Base-by-base conservation (phyloP, 305 asterid species). In the Lippia alba region DNA sequence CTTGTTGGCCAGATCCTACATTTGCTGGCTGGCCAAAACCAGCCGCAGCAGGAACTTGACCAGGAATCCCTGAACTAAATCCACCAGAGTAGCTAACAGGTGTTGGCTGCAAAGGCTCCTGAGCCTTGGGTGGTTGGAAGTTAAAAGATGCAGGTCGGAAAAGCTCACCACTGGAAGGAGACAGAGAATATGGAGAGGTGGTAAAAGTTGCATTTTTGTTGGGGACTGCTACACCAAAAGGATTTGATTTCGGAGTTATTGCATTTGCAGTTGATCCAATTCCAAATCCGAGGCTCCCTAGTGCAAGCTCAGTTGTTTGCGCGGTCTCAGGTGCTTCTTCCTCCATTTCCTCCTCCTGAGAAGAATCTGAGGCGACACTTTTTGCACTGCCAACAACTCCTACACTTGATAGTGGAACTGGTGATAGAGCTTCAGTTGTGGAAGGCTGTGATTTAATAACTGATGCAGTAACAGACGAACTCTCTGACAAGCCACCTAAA, bases 321-420 rank as follows among this genome's bases (percentile, higher is more conserved):
- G 72, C 79, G 61, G 83, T 70, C 83, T 95, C 98, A n/a, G 97
- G 94, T 67, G 96, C 92, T 77, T 92, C 99, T 81, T 94, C 99
- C 75, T 94, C 99, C 99, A 95, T 95, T 78, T 90, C 98, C 85
- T 94, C 99, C 83, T 92, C 97, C 19, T 84, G 79, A 65, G 83
- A 74, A 71, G 74, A 86, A 82, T 79, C 77, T 57, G 83, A 76
- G 56, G 71, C 61, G 9, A 40, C 81, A 70, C 15, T 80, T 61
- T 73, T 83, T 48, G 65, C 84, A 71, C 69, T 78, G 64, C 71
- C 80, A 70, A 65, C 51, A 50, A 54, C 67, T 79, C 75, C 89
- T 65, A 80, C 81, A 77, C 72, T 78, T 73, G 87, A 60, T 34
- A 48, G 55, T 53, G 81, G 77, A 74, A 72, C 57, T 57, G 77